Conservation (phyloP, 495 filamentous ascomycete species). For the Peziza echinospora region DNA sequence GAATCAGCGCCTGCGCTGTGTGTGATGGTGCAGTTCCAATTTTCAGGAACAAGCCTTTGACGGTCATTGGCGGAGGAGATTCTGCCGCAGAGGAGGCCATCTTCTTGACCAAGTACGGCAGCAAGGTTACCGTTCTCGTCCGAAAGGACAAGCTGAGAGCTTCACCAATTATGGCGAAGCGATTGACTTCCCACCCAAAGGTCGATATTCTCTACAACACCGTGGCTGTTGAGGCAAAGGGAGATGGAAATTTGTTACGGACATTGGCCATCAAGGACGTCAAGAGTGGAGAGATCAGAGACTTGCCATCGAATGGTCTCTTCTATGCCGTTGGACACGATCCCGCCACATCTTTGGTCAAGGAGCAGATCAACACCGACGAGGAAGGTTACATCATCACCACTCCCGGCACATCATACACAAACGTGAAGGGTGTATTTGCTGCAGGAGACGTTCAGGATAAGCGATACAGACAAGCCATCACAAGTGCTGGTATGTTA, state of each 20-base stretch:
- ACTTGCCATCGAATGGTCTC: constrained; percentile 69
- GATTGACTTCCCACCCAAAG: constrained; percentile 65
- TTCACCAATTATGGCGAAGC: constrained; percentile 75
- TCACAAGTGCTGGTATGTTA: constrained; percentile 81
- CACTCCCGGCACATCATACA: constrained; percentile 67
- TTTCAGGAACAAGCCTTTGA: constrained; percentile 83
- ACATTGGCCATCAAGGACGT: constrained; percentile 62
- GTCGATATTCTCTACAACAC: constrained; percentile 71
- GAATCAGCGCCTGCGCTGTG: constrained; percentile 88
- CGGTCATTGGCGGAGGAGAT: constrained; percentile 93
- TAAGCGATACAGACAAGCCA: constrained; percentile 92
- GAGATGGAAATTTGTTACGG: constrained; percentile 71
- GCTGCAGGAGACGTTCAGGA: constrained; percentile 97
- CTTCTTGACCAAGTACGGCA: constrained; percentile 94
- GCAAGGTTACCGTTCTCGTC: constrained; percentile 81
- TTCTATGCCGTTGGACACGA: constrained; percentile 98
- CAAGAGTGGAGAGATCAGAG: constrained; percentile 53
- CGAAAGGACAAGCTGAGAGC: constrained; percentile 67
- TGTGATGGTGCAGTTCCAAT: constrained; percentile 96
- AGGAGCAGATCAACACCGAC: constrained; percentile 70
- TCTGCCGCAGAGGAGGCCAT: constrained; percentile 94
- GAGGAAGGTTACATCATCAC: constrained; percentile 74
- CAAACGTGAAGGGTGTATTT: constrained; percentile 80
- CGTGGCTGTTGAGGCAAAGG: constrained; percentile 58
- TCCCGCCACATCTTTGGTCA: constrained; percentile 69